A percentile compares a stretch with the other conserved stretches of the same genome.
Conservation (phyloP, 2,329 filamentous ascomycete genomes). For the Plenodomus biglobosus region DNA sequence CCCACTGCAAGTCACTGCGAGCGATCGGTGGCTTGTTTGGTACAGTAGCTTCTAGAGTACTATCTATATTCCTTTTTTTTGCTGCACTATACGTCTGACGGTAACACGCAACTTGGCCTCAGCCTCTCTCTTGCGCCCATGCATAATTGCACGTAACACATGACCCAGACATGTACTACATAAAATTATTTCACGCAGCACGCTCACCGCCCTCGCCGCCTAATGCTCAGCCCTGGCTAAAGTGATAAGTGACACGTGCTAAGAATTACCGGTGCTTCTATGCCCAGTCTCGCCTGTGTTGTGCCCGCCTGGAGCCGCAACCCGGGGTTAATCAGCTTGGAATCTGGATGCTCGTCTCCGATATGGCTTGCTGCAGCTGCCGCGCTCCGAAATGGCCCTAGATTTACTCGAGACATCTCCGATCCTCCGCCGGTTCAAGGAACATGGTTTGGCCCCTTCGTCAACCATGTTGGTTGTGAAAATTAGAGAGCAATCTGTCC, state of each 20-base stretch:
- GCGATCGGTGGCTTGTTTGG: too few species aligned
- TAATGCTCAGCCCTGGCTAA: background rate
- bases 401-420: conserved; percentile 1
- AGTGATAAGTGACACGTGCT: background rate
- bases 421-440: conserved; percentile 12
- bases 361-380: conserved; percentile 14
- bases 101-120: background rate
- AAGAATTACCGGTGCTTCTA: background rate
- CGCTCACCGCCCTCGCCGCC: conserved; percentile 13
- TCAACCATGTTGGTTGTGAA: background rate
- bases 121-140: background rate
- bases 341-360: conserved; percentile 9
- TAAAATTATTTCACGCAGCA: background rate
- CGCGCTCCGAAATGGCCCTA: conserved; percentile 23
- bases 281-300: conserved; percentile 9
- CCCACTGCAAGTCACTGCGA: background rate
- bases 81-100: background rate
- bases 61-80: background rate
- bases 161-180: background rate
- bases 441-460: conserved; percentile 13
- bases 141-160: background rate
- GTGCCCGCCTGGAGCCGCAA: conserved; percentile 13
- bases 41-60: too few species aligned
- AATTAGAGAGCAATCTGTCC: too few species aligned
- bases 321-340: conserved; percentile 15